Conservation (phyloP, 2,329 filamentous ascomycete species). For the Colletotrichum melonis region DNA sequence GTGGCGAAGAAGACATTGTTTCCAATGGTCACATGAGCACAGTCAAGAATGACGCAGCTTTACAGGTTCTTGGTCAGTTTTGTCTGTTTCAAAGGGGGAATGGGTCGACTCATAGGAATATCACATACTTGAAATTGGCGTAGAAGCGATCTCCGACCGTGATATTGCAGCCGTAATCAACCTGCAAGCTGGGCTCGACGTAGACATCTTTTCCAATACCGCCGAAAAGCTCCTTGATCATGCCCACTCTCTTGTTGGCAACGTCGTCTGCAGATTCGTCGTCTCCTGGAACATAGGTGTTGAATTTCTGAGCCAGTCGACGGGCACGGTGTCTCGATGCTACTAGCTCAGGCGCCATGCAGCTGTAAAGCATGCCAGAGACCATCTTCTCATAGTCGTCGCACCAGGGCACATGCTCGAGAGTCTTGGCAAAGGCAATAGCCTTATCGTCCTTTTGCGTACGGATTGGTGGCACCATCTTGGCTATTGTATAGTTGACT, state of each 20-base stretch:
- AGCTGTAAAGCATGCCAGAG: conserved; percentile 69
- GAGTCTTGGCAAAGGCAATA: conserved; percentile 57
- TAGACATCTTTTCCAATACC: conserved; percentile 62
- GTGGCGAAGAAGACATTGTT: conserved; percentile 63
- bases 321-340: conserved; percentile 64
- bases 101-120: too few species aligned
- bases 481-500: neutral
- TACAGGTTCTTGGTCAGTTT: neutral
- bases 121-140: conserved; percentile 63
- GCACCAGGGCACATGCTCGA: conserved; percentile 65
- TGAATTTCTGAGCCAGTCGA: conserved; percentile 68
- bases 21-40: conserved; percentile 62
- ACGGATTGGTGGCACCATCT: conserved; percentile 6
- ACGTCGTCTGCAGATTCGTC: conserved; percentile 55
- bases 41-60: conserved; percentile 56
- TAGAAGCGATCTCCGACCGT: conserved; percentile 72
- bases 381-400: conserved; percentile 76
- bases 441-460: conserved; percentile 51
- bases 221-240: conserved; percentile 63
- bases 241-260: conserved; percentile 51
- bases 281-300: conserved; percentile 61
- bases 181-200: conserved; percentile 70
- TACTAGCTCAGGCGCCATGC: conserved; percentile 59
- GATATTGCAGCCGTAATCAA: conserved; percentile 77
- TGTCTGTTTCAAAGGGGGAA: neutral